Conservation (phyloP, 1,139 yeast genomes). For the Casaregolazyma suthepensis region DNA sequence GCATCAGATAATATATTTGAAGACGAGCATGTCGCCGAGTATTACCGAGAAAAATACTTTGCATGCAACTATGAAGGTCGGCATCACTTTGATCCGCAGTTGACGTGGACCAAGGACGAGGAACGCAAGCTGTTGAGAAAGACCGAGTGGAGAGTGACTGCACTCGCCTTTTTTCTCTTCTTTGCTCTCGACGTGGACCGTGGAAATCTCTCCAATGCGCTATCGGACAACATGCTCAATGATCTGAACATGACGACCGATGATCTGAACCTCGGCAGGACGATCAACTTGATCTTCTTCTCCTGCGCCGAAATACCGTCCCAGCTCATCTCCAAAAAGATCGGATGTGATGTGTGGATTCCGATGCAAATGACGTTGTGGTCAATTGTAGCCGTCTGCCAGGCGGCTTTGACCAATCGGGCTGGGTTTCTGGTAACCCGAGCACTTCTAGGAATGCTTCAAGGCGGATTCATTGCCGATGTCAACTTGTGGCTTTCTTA, state of each 20-base stretch:
- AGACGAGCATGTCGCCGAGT: not conserved
- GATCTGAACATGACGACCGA: constrained; percentile 43
- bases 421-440: constrained; percentile 40
- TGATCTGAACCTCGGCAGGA: constrained; percentile 45
- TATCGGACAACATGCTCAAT: constrained; percentile 43
- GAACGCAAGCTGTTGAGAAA: constrained; percentile 39
- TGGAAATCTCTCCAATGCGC: constrained; percentile 45
- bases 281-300: constrained; percentile 40
- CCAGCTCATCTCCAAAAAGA: constrained; percentile 43
- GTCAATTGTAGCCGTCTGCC: constrained; percentile 45
- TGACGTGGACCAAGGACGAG: constrained; percentile 43
- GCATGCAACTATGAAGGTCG: constrained; percentile 38
- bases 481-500: constrained; percentile 46
- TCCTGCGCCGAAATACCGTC: constrained; percentile 48
- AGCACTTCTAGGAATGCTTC: constrained; percentile 41
- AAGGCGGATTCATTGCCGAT: constrained; percentile 54
- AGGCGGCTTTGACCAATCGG: constrained; percentile 36
- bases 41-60: not conserved
- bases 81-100: constrained; percentile 41
- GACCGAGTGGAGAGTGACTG: constrained; percentile 42
- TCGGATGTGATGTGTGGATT: constrained; percentile 52
- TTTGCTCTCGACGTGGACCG: constrained; percentile 48
- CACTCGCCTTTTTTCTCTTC: constrained; percentile 44
- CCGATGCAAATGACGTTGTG: constrained; percentile 46
- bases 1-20: not conserved